Evolutionary conservation across 495 filamentous ascomycete genomes (phyloP).

Genomic region (Talaromyces stipitatus): DNA sequence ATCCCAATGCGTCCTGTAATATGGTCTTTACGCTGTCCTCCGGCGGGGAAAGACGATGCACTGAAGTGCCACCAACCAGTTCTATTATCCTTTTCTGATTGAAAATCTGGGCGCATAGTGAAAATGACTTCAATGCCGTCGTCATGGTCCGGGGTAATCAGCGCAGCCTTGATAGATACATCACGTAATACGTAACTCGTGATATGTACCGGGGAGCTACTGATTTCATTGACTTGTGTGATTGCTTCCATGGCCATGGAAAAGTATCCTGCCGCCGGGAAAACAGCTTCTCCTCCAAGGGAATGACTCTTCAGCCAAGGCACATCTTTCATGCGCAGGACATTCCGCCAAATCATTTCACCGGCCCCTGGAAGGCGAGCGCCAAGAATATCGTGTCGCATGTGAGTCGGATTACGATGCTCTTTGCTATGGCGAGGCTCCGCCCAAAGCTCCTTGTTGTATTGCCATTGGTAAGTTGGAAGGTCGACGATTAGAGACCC

Average conservation of each 20-base stretch:
- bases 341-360: slow-evolving; percentile 28
- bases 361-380: slow-evolving; percentile 19
- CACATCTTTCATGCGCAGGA: slow-evolving; percentile 27
- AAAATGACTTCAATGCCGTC: no score
- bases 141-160: no score
- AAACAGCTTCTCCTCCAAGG: slow-evolving; percentile 30
- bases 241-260: slow-evolving; percentile 43
- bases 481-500: slow-evolving; percentile 12
- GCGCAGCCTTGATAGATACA: slow-evolving; percentile 16
- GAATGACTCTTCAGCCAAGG: slow-evolving; percentile 45
- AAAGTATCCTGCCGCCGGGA: slow-evolving; percentile 38
- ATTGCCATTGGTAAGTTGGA: slow-evolving; percentile 20
- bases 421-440: slow-evolving; percentile 31
- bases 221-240: neutral
- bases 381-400: slow-evolving; percentile 39
- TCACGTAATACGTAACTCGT: neutral
- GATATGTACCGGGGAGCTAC: neutral
- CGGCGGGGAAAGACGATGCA: no score
- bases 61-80: no score
- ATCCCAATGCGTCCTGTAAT: no score
- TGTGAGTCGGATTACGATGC: slow-evolving; percentile 32
- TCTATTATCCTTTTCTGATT: no score
- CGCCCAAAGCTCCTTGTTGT: slow-evolving; percentile 30
- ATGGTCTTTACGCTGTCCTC: no score
- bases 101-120: no score